These are phyloP conservation scores for Hamigera avellanea DNA, from an alignment of 495 filamentous ascomycete genomes.

Conservation along the genomic window DNA sequence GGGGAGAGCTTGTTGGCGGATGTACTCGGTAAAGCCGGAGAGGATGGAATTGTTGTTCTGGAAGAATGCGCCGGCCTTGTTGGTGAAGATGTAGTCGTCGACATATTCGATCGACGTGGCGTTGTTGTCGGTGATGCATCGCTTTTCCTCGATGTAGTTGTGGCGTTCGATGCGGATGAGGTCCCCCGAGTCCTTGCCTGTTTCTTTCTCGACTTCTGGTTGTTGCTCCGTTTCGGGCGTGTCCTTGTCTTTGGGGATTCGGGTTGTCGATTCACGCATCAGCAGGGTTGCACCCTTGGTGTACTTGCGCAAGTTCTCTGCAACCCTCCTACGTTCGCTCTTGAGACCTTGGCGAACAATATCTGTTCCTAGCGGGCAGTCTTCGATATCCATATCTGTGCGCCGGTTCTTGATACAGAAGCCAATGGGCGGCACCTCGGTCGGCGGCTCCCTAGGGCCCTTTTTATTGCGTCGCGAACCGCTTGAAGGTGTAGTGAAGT, in stretches of 20 bases:
- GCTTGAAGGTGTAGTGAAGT: constrained; percentile 64
- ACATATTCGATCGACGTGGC: constrained; percentile 75
- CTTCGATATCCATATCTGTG: constrained; percentile 81
- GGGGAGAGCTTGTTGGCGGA: constrained; percentile 65
- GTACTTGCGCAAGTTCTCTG: constrained; percentile 57
- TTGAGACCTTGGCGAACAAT: constrained; percentile 66
- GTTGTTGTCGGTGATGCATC: constrained; percentile 76
- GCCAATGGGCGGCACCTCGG: constrained; percentile 68
- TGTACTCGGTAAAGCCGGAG: constrained; percentile 77
- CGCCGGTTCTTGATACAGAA: constrained; percentile 71
- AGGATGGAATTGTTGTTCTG: constrained; percentile 99
- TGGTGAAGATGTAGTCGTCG: constrained; percentile 73
- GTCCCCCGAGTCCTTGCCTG: constrained; percentile 21
- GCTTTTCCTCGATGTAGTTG: constrained; percentile 61
- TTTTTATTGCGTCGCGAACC: constrained; percentile 28
- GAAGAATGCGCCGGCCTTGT: constrained; percentile 90
- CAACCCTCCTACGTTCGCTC: constrained; percentile 59
- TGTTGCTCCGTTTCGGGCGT: constrained; percentile 4
- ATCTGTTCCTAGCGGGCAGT: constrained; percentile 90
- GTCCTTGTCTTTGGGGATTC: constrained; percentile 42
- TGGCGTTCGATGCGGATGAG: constrained; percentile 22
- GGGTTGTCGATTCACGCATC: constrained; percentile 71
- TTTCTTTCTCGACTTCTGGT: constrained; percentile 5
- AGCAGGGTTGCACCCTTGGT: constrained; percentile 76
- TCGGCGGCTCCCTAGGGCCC: constrained; percentile 21